Percentiles rank a stretch among this genome's conserved stretches.
These are phyloP conservation scores for Colletotrichum lentis DNA, from an alignment of 2,329 filamentous ascomycete species.

Conservation along the genomic window DNA sequence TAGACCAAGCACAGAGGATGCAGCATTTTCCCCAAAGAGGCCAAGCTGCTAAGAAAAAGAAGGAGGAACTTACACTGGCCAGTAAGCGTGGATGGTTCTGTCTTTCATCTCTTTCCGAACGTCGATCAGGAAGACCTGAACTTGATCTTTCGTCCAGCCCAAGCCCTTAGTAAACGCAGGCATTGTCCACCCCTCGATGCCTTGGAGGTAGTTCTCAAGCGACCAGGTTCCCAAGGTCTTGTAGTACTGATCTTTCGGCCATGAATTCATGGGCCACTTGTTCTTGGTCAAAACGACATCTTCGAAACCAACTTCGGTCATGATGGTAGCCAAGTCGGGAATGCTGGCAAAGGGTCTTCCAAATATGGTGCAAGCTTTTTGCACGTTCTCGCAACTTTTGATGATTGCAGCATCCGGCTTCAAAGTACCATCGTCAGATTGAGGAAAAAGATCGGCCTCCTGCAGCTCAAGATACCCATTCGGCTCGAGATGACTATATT, in stretches of 20 bases:
- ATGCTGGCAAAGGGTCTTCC: conserved; percentile 44
- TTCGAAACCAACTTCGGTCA: conserved; percentile 61
- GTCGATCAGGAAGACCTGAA: conserved; percentile 3
- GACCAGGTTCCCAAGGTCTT: conserved; percentile 58
- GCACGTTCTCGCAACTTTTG: conserved; percentile 45
- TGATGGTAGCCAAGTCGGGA: conserved; percentile 44
- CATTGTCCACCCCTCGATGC: conserved; percentile 43
- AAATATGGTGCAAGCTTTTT: conserved; percentile 44
- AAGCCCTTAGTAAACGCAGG: conserved; percentile 4
- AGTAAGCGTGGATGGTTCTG: conserved; percentile 13
- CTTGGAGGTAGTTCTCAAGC: conserved; percentile 37
- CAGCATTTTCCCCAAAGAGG: too few relatives aligned
- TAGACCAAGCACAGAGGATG: not conserved
- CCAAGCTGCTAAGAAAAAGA: too few relatives aligned
- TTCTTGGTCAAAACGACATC: conserved; percentile 58
- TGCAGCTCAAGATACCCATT: conserved; percentile 47
- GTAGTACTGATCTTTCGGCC: conserved; percentile 59
- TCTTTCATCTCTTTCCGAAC: conserved; percentile 5
- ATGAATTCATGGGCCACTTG: conserved; percentile 60
- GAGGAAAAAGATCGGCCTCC: conserved; percentile 42
- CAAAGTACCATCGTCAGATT: conserved; percentile 53
- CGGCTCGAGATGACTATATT: conserved; percentile 24
- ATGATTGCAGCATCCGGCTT: conserved; percentile 40
- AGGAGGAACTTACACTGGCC: conserved; percentile 17
- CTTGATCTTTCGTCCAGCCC: conserved; percentile 2